A percentile compares a stretch with the other conserved stretches of the same genome.
Evolutionary conservation across 2,329 filamentous ascomycete species (phyloP).

Genomic region (Aspergillus versicolor): DNA sequence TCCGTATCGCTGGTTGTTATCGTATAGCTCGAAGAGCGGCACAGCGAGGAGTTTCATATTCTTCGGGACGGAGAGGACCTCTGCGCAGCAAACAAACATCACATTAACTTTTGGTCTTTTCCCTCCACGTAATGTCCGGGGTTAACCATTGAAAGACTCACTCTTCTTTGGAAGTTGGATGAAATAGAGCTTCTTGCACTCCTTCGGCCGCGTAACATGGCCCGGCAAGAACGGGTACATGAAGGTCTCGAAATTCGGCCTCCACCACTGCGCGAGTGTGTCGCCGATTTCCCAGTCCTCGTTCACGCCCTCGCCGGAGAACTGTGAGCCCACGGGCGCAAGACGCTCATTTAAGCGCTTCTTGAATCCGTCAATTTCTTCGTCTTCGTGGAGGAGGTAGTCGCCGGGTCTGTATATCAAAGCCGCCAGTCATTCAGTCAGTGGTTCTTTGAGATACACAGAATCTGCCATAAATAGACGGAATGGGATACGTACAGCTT

Average conservation of each 20-base stretch:
- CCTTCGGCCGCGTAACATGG: conserved; percentile 93
- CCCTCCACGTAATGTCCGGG: too few species aligned
- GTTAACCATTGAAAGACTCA: conserved; percentile 48
- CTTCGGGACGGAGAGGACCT: conserved; percentile 94
- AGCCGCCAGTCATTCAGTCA: background rate
- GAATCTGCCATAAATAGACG: background rate
- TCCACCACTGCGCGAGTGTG: conserved; percentile 96
- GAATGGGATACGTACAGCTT: conserved; percentile 62
- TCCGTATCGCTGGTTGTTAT: conserved; percentile 92
- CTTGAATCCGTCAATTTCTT: conserved; percentile 96
- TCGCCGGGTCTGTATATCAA: conserved; percentile 70
- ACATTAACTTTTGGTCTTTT: background rate
- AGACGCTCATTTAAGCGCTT: conserved; percentile 85
- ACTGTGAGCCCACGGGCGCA: conserved; percentile 81
- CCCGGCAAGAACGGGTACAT: conserved; percentile 99
- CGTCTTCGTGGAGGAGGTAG: conserved; percentile 81
- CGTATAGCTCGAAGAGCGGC: conserved; percentile 95
- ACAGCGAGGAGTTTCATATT: conserved; percentile 99
- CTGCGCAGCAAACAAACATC: conserved; percentile 45
- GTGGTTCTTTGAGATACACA: background rate
- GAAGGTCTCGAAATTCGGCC: conserved; percentile 98
- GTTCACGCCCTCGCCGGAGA: conserved; percentile 80
- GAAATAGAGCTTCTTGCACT: conserved; percentile 98
- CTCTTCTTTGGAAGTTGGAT: conserved; percentile 91
- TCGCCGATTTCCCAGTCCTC: conserved; percentile 94